Evolutionary conservation across 2,329 filamentous ascomycete species (phyloP).

Genomic region (Xylaria sp.): DNA sequence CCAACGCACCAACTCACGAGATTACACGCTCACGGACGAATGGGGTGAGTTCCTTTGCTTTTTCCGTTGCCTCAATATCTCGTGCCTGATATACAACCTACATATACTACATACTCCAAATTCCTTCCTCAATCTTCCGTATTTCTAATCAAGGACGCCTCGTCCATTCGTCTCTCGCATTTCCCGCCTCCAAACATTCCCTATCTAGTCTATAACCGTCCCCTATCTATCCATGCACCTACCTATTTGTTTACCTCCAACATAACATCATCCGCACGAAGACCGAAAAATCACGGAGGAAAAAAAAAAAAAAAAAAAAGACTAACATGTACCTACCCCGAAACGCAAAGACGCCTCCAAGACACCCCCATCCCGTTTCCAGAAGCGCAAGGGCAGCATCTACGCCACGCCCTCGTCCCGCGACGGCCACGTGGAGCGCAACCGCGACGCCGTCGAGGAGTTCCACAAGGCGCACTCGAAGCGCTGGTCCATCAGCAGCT

Average conservation of each 20-base stretch:
- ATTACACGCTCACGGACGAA: constrained; percentile 55
- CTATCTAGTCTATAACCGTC: neutral
- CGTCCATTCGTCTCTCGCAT: neutral
- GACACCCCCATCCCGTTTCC: constrained; percentile 74
- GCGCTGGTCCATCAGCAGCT: constrained; percentile 46
- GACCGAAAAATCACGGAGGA: neutral
- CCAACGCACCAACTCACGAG: constrained; percentile 50
- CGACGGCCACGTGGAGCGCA: constrained; percentile 72
- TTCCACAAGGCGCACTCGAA: constrained; percentile 71
- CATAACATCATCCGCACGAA: neutral
- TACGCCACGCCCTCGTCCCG: constrained; percentile 73
- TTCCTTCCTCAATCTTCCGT: constrained; percentile 12
- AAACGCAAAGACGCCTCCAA: constrained; percentile 67
- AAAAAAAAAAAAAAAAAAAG: constrained; percentile 13
- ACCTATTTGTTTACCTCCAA: neutral
- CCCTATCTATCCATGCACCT: neutral
- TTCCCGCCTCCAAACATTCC: neutral
- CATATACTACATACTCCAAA: constrained; percentile 6
- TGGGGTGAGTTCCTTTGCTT: constrained; percentile 58
- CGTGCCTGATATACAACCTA: neutral
- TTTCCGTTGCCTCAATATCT: constrained; percentile 7
- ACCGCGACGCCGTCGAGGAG: constrained; percentile 63
- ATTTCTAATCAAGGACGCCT: neutral
- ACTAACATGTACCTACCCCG: constrained; percentile 5
- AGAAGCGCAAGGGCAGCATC: constrained; percentile 76